Conservation (phyloP, 768 basidiomycete species). For the Rubroboletus satanas region DNA sequence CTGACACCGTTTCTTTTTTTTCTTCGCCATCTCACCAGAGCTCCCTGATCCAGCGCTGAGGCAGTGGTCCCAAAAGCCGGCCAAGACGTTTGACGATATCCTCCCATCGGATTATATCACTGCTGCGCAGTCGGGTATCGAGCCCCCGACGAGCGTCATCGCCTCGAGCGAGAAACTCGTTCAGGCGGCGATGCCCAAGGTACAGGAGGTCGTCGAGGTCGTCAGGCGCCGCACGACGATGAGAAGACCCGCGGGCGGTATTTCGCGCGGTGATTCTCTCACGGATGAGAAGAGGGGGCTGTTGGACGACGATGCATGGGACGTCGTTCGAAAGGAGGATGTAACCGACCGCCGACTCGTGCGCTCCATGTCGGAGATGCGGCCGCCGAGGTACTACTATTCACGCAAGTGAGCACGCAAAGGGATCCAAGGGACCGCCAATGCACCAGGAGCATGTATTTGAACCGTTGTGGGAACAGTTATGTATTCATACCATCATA, state of each 20-base stretch:
- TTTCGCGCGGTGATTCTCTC: slow-evolving; percentile 12
- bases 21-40: slow-evolving; percentile 12
- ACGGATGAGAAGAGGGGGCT: slow-evolving; percentile 19
- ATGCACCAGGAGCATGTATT: neutral
- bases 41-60: slow-evolving; percentile 24
- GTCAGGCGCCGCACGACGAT: slow-evolving; percentile 21
- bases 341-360: slow-evolving; percentile 1
- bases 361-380: slow-evolving; percentile 28
- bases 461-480: neutral
- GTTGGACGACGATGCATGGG: slow-evolving; percentile 19
- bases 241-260: neutral
- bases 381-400: slow-evolving; percentile 19
- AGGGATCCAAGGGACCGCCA: too few relatives aligned
- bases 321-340: slow-evolving; percentile 13
- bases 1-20: neutral
- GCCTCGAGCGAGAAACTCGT: slow-evolving; percentile 32
- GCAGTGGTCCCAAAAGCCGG: slow-evolving; percentile 19
- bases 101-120: slow-evolving; percentile 46
- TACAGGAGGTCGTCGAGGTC: slow-evolving; percentile 36
- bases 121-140: slow-evolving; percentile 25
- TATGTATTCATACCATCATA: neutral
- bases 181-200: slow-evolving; percentile 36
- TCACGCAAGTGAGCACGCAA: slow-evolving; percentile 10
- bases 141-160: slow-evolving; percentile 1
- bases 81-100: slow-evolving; percentile 45